phyloP scores from a whole-genome alignment of 495 filamentous ascomycete genomes.

The Terfezia boudieri region DNA sequence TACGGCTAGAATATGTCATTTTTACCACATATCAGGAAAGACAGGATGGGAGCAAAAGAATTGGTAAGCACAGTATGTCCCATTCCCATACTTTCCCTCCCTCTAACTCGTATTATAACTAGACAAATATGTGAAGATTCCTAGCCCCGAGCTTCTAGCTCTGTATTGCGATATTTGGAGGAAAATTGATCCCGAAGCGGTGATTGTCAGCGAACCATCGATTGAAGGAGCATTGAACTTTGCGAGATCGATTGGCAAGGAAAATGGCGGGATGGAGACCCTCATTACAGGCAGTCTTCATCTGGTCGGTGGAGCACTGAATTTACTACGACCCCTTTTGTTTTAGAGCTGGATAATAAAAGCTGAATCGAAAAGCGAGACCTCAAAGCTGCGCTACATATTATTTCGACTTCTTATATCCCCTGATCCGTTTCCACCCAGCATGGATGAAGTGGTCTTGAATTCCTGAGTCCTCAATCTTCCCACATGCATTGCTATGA shows the following conservation, averaged over 20 bases:
- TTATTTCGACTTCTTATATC: too few species aligned
- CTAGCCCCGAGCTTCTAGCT: constrained; percentile 10
- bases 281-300: constrained; percentile 42
- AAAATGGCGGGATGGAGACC: constrained; percentile 19
- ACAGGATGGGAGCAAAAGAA: neutral
- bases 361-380: too few species aligned
- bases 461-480: too few species aligned
- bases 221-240: neutral
- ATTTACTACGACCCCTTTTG: constrained; percentile 9
- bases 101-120: neutral
- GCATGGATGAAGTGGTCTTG: too few species aligned
- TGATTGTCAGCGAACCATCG: constrained; percentile 10
- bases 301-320: constrained; percentile 35
- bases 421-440: too few species aligned
- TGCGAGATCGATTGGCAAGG: constrained; percentile 11
- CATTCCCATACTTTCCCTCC: too few species aligned
- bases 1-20: constrained; percentile 12
- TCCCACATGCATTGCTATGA: too few species aligned
- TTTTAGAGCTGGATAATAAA: too few species aligned
- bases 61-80: neutral
- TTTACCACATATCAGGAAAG: constrained; percentile 12
- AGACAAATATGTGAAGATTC: constrained; percentile 18
- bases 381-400: too few species aligned
- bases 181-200: constrained; percentile 10
- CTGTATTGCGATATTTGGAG: constrained; percentile 17